Percentiles rank a stretch among this genome's conserved stretches.
These are phyloP conservation scores for Lachnellula willkommii DNA, from an alignment of 2,329 filamentous ascomycete genomes.

Conservation along the genomic window DNA sequence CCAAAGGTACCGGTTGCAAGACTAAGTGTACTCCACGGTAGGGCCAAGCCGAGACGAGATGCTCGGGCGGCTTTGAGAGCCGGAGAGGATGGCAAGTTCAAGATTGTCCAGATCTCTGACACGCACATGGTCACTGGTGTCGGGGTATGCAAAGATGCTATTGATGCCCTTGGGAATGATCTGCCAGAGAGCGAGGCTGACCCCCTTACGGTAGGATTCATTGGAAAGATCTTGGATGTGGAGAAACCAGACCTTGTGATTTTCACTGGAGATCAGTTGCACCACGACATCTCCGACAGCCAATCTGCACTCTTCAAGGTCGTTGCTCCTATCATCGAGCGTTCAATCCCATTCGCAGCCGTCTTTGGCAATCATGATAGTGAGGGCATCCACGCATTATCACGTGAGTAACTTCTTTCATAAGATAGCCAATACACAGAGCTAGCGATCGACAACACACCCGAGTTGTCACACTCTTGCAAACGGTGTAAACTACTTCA, in stretches of 20 bases:
- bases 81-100: conserved; percentile 82
- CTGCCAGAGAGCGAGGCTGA: conserved; percentile 80
- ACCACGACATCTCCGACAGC: conserved; percentile 83
- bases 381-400: conserved; percentile 51
- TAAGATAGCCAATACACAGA: conserved; percentile 20
- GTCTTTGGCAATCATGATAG: conserved; percentile 98
- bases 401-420: conserved; percentile 33
- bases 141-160: conserved; percentile 76
- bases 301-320: conserved; percentile 78
- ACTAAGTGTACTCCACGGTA: conserved; percentile 41
- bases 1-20: conserved; percentile 33
- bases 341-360: conserved; percentile 80
- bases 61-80: conserved; percentile 47
- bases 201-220: conserved; percentile 80
- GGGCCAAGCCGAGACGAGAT: conserved; percentile 53
- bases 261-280: conserved; percentile 86
- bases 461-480: conserved; percentile 16
- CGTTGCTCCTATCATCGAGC: conserved; percentile 71
- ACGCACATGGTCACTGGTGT: conserved; percentile 85
- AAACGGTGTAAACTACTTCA: conserved; percentile 20
- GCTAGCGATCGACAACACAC: conserved; percentile 19
- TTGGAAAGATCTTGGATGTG: conserved; percentile 75
- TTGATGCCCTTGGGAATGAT: conserved; percentile 38
- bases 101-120: conserved; percentile 93
- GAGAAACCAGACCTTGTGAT: conserved; percentile 90